Evolutionary conservation across 106 monocot genomes (phyloP), one percentile per base, ranked within the genome.

Genomic region (Phalaenopsis equestris): DNA sequence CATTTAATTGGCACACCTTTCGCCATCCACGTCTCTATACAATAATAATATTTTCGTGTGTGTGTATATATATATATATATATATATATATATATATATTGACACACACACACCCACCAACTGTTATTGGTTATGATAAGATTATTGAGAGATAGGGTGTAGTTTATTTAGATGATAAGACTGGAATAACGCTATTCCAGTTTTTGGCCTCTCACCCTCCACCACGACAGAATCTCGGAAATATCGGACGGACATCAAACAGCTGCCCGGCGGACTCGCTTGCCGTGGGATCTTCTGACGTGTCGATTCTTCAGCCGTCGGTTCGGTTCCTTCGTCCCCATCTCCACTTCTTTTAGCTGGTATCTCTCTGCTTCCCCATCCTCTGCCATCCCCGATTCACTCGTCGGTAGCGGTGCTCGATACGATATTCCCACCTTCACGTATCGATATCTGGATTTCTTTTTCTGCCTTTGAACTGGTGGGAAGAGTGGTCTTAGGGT

Each of bases 401-500:
- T 72, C 41, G 41, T 15, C 41, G 41, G 72, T 30, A 14, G 36
- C 72, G 72, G 72, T 15, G 14, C 15, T 14, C 36, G 38, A 41
- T 42, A 19, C 74, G 74, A 75, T 75, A 9, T 42, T 19, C 4
- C 43, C 43, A 8, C 42, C 23, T 47, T 21, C 1, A 46, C 42
- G 55, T 75, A 43, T 23, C 79, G 36, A 82, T 55, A 41, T 56
- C 68, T 65, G 83, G 36, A 45, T 55, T 41, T 48, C 79, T 61
- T 77, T 81, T 39, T 72, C 58, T 17, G 41, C 16, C 74, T 52
- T 52, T 52, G 52, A 52, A 2, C 12, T 52, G 52, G 52, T 12
- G 12, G 10, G 12, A 10, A 1, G 52, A 52, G 81, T 86, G 81
- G 85, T 85, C 6, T 10, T 18, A 17, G 83, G 85, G 73, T 88